A percentile compares a stretch with the other conserved stretches of the same genome.
phyloP scores from a whole-genome alignment of 2,329 filamentous ascomycete species.

The Orbilia oligospora region DNA sequence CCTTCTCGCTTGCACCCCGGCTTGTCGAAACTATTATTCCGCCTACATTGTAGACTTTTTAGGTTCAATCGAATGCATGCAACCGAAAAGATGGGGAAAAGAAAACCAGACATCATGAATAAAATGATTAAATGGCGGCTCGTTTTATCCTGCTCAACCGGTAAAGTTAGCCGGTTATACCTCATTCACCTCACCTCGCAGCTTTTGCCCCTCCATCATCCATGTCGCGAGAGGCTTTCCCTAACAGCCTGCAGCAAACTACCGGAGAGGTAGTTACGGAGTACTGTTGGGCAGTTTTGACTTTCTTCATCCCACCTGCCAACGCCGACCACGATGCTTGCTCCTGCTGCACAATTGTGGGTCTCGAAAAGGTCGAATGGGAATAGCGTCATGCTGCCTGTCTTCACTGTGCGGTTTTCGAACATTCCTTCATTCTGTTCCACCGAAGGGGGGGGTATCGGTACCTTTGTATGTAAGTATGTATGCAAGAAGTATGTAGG shows the following conservation, averaged over 20 bases:
- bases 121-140: slow-evolving; percentile 12
- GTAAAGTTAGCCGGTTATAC: slow-evolving; percentile 58
- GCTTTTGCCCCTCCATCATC: slow-evolving; percentile 51
- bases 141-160: slow-evolving; percentile 55
- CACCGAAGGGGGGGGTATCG: slow-evolving; percentile 24
- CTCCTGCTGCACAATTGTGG: slow-evolving; percentile 57
- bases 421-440: slow-evolving; percentile 45
- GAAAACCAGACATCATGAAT: background rate
- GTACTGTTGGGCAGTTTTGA: slow-evolving; percentile 20
- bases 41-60: slow-evolving; percentile 28
- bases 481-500: too few relatives aligned
- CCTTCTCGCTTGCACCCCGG: slow-evolving; percentile 5
- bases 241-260: slow-evolving; percentile 26
- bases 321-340: slow-evolving; percentile 56
- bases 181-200: slow-evolving; percentile 1
- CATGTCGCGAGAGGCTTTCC: slow-evolving; percentile 37
- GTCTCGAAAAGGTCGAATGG: slow-evolving; percentile 29
- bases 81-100: slow-evolving; percentile 22
- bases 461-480: slow-evolving; percentile 16
- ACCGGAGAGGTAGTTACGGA: slow-evolving; percentile 30
- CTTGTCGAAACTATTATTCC: slow-evolving; percentile 30
- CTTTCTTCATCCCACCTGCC: slow-evolving; percentile 54
- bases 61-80: slow-evolving; percentile 7
- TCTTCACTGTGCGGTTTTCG: slow-evolving; percentile 44
- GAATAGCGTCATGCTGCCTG: slow-evolving; percentile 55